Evolutionary conservation across 2,329 filamentous ascomycete genomes (phyloP).

Genomic region (Botrytis fabae): DNA sequence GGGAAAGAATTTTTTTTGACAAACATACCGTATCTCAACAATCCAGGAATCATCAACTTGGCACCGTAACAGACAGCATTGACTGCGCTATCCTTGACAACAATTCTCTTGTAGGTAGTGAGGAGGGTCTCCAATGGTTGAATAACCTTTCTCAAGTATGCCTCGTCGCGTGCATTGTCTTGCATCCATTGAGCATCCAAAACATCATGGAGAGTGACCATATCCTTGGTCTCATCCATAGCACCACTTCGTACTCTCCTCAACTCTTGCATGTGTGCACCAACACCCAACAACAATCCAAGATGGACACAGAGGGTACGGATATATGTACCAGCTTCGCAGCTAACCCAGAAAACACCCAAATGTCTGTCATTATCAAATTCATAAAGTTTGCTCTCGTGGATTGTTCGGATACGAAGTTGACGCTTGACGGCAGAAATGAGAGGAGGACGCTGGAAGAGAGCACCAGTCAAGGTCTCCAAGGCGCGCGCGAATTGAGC

Average conservation of each 20-base stretch:
- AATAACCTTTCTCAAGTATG: conserved; percentile 88
- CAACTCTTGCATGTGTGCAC: conserved; percentile 98
- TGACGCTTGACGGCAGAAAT: conserved; percentile 99
- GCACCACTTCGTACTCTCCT: conserved; percentile 90
- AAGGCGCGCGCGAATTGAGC: conserved; percentile 90
- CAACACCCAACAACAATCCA: conserved; percentile 73
- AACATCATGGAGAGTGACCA: conserved; percentile 94
- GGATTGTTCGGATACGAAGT: conserved; percentile 95
- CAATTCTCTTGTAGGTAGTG: conserved; percentile 90
- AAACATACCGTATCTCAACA: conserved; percentile 79
- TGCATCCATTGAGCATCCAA: conserved; percentile 94
- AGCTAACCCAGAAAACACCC: conserved; percentile 98
- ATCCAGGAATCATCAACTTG: conserved; percentile 97
- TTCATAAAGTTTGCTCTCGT: conserved; percentile 95
- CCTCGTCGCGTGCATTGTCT: conserved; percentile 94
- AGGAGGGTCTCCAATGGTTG: conserved; percentile 89
- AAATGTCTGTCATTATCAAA: conserved; percentile 98
- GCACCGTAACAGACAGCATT: conserved; percentile 98
- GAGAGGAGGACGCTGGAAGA: conserved; percentile 94
- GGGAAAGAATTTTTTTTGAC: neutral
- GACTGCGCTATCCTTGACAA: conserved; percentile 95
- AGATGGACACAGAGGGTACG: conserved; percentile 96
- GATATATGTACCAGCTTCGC: conserved; percentile 98
- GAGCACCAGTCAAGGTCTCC: conserved; percentile 92
- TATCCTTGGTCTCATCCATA: conserved; percentile 85